Evolutionary conservation across 2,329 filamentous ascomycete genomes (phyloP), one percentile per base, ranked within the genome.

Genomic region (Gremmenia infestans): DNA sequence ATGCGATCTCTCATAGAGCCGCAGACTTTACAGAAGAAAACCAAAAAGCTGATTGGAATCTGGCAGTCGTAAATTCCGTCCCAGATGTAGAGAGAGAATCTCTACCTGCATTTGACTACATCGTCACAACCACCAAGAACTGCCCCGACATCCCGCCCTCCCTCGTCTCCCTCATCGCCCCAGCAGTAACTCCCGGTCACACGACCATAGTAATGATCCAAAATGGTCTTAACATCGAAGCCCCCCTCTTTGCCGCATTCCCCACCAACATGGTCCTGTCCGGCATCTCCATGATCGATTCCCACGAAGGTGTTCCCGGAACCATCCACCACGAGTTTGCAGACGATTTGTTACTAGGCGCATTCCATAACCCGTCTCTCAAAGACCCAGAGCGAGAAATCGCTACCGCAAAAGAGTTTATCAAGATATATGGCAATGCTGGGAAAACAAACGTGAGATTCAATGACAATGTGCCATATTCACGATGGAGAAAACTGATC

Each of bases 71-170:
- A 54, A 76, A 77, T 47, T 69, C 68, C 3, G 70, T 83, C 22
- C 81, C 81, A 1, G 64, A 80, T 45, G 70, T 79, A 4, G 53
- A 60, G 17, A 63, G 71, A 48, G 67, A 71, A 49, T 45, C 45
- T 6, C 56, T 54, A 15, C 54, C 53, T 17, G 42, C 57, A 5
- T 61, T 50, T 36, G 56, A 61, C 50, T 59, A 52, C 39, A 42
- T 42, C 17, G 39, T 42, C 39, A 42, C 39, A 3, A 42, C 39
- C 15, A 63, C 59, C 4, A 63, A 63, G 25, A 59, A 61, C 40
- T 56, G 58, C 7, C 61, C 61, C 3, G 61, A 63, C 42, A 55
- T 60, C 48, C 57, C 54, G 3, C 81, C 81, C 0, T 51, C 56
- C 8, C 53, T 63, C 12, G 42, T 53, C n/a, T 51, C 47, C n/a